These are phyloP conservation scores for Brasenia schreberi DNA, from an alignment of 164 flowering plant genomes.

Conservation along the genomic window DNA sequence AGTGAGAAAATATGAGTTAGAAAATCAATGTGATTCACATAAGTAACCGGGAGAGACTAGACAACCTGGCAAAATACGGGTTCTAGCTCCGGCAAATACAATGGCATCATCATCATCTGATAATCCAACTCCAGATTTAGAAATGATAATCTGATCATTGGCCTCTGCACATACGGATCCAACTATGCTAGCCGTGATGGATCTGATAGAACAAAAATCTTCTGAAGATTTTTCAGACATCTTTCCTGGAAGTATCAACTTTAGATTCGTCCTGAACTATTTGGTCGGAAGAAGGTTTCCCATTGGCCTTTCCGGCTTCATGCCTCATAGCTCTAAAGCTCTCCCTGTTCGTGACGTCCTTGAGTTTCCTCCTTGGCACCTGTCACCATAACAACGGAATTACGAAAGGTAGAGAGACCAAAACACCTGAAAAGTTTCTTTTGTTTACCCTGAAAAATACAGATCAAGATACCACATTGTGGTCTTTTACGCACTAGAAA, in stretches of 20 bases:
- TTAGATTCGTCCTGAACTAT: conserved; percentile 24
- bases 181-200: conserved; percentile 4
- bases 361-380: conserved; percentile 63
- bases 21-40: no score
- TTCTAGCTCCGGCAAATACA: conserved; percentile 24
- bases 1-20: background rate
- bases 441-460: background rate
- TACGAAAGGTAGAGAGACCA: background rate
- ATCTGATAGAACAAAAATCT: conserved; percentile 14
- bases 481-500: conserved; percentile 46
- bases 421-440: background rate
- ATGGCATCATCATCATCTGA: conserved; percentile 61
- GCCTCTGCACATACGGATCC: conserved; percentile 37
- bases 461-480: conserved; percentile 29
- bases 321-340: conserved; percentile 27
- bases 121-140: conserved; percentile 33
- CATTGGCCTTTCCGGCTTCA: conserved; percentile 35
- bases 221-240: conserved; percentile 25
- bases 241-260: conserved; percentile 26
- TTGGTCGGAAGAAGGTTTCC: conserved; percentile 24
- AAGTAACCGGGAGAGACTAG: background rate
- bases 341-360: conserved; percentile 45
- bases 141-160: conserved; percentile 32
- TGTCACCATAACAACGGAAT: conserved; percentile 8
- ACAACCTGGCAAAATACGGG: conserved; percentile 82